These are phyloP conservation scores for Xylaria arbuscula DNA, from an alignment of 2,329 filamentous ascomycete genomes.

Conservation along the genomic window DNA sequence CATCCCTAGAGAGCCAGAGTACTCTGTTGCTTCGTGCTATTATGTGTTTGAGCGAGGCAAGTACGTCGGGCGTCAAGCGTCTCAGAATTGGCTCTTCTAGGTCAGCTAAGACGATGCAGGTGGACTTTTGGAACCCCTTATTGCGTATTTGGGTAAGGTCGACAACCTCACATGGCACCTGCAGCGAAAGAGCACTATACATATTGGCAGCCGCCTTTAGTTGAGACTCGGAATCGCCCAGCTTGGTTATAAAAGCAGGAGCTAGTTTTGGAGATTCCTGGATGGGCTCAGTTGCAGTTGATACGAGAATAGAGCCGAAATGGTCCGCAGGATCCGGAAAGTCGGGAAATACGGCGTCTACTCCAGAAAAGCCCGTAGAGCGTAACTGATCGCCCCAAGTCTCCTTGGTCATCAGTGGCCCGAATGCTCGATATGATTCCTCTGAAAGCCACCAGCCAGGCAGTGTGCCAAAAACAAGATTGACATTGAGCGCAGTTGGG, in stretches of 20 bases:
- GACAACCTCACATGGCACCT: slow-evolving; percentile 24
- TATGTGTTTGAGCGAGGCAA: slow-evolving; percentile 41
- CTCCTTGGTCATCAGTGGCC: slow-evolving; percentile 44
- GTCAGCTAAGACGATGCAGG: slow-evolving; percentile 44
- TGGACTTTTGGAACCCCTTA: slow-evolving; percentile 31
- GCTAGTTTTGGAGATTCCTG: slow-evolving; percentile 11
- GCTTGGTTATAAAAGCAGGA: slow-evolving; percentile 31
- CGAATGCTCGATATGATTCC: slow-evolving; percentile 43
- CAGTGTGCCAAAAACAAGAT: slow-evolving; percentile 49
- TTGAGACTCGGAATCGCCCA: slow-evolving; percentile 23
- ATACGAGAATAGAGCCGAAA: slow-evolving; percentile 40
- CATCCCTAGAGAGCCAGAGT: slow-evolving; percentile 42
- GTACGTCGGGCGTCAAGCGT: slow-evolving; percentile 35
- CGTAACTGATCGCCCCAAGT: slow-evolving; percentile 41
- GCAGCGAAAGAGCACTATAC: not conserved
- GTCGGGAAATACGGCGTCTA: slow-evolving; percentile 45
- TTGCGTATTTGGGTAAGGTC: slow-evolving; percentile 32
- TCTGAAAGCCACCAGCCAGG: slow-evolving; percentile 54
- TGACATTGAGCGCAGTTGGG: slow-evolving; percentile 31
- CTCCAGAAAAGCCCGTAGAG: slow-evolving; percentile 33
- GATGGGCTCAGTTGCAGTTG: slow-evolving; percentile 33
- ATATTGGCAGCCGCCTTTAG: slow-evolving; percentile 23
- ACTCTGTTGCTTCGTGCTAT: slow-evolving; percentile 38
- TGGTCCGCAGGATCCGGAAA: slow-evolving; percentile 37
- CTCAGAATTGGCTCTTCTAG: slow-evolving; percentile 38